Evolutionary conservation across 176 grass and related monocot genomes (phyloP).

Genomic region (Musa acuminata): DNA sequence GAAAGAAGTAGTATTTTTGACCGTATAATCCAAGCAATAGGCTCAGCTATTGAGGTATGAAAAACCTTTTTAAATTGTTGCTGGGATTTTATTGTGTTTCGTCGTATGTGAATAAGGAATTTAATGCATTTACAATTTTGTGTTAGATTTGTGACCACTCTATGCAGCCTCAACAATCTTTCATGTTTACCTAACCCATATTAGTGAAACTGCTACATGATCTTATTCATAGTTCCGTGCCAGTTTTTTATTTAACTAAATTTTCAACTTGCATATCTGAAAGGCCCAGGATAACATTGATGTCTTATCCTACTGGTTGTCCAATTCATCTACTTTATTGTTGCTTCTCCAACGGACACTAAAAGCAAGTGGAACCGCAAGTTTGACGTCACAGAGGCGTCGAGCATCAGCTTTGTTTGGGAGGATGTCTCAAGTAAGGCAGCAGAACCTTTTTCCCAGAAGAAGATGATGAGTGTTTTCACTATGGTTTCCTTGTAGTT

Average conservation of each 20-base stretch:
- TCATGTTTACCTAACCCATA: not conserved
- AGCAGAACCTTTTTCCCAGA: not conserved
- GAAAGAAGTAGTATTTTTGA: conserved; percentile 26
- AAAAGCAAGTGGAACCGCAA: conserved; percentile 46
- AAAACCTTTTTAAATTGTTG: not conserved
- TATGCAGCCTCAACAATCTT: not conserved
- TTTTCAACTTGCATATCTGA: not conserved
- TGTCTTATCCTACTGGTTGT: conserved; percentile 17
- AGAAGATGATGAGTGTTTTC: not conserved
- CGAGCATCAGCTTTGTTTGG: conserved; percentile 44
- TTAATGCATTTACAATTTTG: no score
- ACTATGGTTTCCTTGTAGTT: not conserved
- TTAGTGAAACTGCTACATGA: not conserved
- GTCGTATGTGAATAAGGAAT: no score
- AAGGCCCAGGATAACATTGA: conserved; percentile 17
- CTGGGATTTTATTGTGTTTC: not conserved
- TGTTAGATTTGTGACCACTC: no score
- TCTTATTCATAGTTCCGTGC: not conserved
- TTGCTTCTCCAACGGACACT: conserved; percentile 22
- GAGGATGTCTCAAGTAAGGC: conserved; percentile 54
- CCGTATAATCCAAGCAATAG: conserved; percentile 25
- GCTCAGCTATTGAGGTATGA: conserved; percentile 23
- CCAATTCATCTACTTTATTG: conserved; percentile 26
- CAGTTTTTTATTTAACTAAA: conserved; percentile 14
- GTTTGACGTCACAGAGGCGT: conserved; percentile 52